Evolutionary conservation across 2,329 filamentous ascomycete genomes (phyloP).

Genomic region (Talaromyces albobiverticillius): DNA sequence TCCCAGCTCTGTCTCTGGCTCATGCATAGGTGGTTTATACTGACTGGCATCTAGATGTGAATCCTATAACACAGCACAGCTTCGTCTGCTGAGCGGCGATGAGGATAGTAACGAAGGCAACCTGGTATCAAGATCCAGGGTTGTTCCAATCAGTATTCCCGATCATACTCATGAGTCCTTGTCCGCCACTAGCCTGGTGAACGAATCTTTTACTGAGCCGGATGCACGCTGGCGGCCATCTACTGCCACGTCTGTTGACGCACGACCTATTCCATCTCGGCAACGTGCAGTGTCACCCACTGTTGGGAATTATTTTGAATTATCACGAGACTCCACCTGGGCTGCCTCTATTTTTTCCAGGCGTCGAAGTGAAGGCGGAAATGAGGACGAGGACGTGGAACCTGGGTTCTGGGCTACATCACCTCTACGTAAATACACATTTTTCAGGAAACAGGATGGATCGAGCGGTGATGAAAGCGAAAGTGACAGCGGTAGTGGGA

Average conservation of each 20-base stretch:
- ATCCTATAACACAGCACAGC: constrained; percentile 46
- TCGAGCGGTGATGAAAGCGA: constrained; percentile 34
- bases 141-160: constrained; percentile 25
- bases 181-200: constrained; percentile 15
- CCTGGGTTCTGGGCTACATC: constrained; percentile 56
- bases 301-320: constrained; percentile 46
- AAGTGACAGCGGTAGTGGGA: constrained; percentile 37
- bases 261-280: constrained; percentile 22
- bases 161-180: constrained; percentile 7
- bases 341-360: constrained; percentile 25
- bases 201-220: constrained; percentile 1
- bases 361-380: constrained; percentile 39
- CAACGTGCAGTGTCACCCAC: constrained; percentile 41
- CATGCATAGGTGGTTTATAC: background rate
- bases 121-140: constrained; percentile 21
- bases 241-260: constrained; percentile 10
- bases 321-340: constrained; percentile 32
- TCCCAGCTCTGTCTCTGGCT: background rate
- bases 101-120: constrained; percentile 22
- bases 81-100: constrained; percentile 37
- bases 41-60: constrained; percentile 36
- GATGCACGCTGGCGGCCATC: constrained; percentile 9
- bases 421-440: constrained; percentile 40
- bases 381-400: constrained; percentile 53
- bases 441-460: constrained; percentile 29